These are phyloP conservation scores for Boletus rubropictus DNA, from an alignment of 768 basidiomycete genomes.

Conservation along the genomic window DNA sequence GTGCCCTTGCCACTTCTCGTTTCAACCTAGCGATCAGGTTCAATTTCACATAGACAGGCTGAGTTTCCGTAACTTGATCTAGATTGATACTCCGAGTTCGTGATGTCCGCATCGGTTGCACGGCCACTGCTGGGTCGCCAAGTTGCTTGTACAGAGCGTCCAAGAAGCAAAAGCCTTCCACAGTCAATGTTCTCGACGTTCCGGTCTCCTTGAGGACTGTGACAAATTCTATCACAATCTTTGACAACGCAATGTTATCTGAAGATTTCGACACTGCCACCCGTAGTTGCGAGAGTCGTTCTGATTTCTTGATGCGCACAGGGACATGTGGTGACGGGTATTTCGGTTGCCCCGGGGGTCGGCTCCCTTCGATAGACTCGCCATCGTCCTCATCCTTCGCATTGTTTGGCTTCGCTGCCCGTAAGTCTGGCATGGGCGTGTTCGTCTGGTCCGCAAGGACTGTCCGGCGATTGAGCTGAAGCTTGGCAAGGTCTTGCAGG, in stretches of 20 bases:
- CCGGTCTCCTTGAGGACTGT: slow-evolving; percentile 53
- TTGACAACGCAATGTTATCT: slow-evolving; percentile 51
- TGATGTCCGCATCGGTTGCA: slow-evolving; percentile 46
- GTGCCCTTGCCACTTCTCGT: slow-evolving; percentile 46
- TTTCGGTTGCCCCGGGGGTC: slow-evolving; percentile 12
- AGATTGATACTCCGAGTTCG: slow-evolving; percentile 38
- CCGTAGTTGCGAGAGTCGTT: slow-evolving; percentile 45
- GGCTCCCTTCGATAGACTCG: slow-evolving; percentile 32
- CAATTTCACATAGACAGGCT: slow-evolving; percentile 50
- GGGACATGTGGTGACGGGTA: slow-evolving; percentile 27
- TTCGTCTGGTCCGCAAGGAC: slow-evolving; percentile 50
- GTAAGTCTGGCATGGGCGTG: slow-evolving; percentile 27
- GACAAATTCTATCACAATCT: slow-evolving; percentile 55
- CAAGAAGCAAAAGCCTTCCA: slow-evolving; percentile 65
- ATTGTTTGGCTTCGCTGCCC: slow-evolving; percentile 29
- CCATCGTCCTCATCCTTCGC: slow-evolving; percentile 18
- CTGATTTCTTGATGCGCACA: slow-evolving; percentile 38
- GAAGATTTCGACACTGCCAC: slow-evolving; percentile 39
- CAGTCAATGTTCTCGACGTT: slow-evolving; percentile 60
- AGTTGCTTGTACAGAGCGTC: slow-evolving; percentile 68
- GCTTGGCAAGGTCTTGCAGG: slow-evolving; percentile 53
- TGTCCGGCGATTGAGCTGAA: slow-evolving; percentile 49
- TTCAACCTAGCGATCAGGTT: slow-evolving; percentile 55
- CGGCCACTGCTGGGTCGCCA: slow-evolving; percentile 57
- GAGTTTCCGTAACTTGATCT: slow-evolving; percentile 35